Percentiles rank a stretch among this genome's conserved stretches.
Evolutionary conservation across 1,284 basidiomycete genomes (phyloP).

Genomic region (Lignosus rhinocerotis): DNA sequence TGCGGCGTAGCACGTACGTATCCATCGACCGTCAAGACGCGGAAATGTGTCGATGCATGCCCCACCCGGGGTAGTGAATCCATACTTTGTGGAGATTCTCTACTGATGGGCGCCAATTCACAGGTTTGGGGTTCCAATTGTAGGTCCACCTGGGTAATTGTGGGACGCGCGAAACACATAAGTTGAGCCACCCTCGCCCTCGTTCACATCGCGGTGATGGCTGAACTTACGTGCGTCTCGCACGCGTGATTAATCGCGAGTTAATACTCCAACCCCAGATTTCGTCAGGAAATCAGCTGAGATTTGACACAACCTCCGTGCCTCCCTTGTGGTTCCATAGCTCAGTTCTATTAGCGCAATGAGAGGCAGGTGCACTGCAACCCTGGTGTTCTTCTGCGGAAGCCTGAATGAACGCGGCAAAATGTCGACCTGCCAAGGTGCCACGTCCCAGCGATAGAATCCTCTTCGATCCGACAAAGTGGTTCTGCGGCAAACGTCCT

Average conservation of each 20-base stretch:
- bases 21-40: background rate
- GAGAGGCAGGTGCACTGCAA: background rate
- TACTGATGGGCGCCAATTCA: conserved; percentile 4
- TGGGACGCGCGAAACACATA: background rate
- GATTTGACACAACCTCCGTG: background rate
- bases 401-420: background rate
- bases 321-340: background rate
- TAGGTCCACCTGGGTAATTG: background rate
- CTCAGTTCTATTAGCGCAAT: background rate
- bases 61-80: background rate
- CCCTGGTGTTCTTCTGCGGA: background rate
- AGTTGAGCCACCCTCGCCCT: background rate
- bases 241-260: conserved; percentile 9
- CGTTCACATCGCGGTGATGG: background rate
- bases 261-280: conserved; percentile 6
- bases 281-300: background rate
- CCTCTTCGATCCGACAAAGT: background rate
- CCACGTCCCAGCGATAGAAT: background rate
- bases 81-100: conserved; percentile 11
- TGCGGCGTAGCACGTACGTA: conserved; percentile 1
- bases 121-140: background rate
- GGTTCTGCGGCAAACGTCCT: background rate
- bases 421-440: background rate
- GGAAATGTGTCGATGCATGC: conserved; percentile 2
- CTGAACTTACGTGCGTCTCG: conserved; percentile 10